Evolutionary conservation across 2,329 filamentous ascomycete genomes (phyloP).

Genomic region (Elsinoe perseae): DNA sequence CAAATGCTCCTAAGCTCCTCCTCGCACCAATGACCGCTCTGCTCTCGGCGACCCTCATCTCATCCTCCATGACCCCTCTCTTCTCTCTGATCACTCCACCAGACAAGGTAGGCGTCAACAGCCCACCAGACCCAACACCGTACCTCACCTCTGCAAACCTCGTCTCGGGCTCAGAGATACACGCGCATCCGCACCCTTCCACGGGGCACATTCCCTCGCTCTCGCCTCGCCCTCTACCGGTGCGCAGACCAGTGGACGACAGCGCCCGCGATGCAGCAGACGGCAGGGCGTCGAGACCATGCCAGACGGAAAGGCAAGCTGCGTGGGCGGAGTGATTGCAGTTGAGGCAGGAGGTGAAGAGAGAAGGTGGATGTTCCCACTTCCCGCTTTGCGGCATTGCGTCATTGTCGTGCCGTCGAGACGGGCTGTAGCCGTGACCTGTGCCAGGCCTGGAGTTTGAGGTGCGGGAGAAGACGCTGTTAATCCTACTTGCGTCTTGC

Average conservation of each 20-base stretch:
- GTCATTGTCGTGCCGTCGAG: not conserved
- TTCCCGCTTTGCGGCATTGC: not conserved
- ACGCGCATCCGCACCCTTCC: conserved; percentile 9
- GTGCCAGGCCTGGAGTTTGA: not conserved
- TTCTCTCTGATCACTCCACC: conserved; percentile 33
- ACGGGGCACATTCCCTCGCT: conserved; percentile 15
- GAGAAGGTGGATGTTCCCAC: conserved; percentile 25
- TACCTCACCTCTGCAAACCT: conserved; percentile 32
- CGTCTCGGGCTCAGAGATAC: conserved; percentile 26
- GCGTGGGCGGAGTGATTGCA: conserved; percentile 56
- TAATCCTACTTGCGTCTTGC: conserved; percentile 3
- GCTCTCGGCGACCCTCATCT: conserved; percentile 37
- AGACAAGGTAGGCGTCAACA: conserved; percentile 6
- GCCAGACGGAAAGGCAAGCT: conserved; percentile 51
- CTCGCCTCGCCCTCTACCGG: conserved; percentile 24
- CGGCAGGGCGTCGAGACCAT: conserved; percentile 33
- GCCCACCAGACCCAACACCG: conserved; percentile 31
- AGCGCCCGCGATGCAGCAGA: conserved; percentile 9
- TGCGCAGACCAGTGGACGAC: not conserved
- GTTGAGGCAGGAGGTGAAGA: conserved; percentile 52
- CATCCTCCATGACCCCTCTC: conserved; percentile 33
- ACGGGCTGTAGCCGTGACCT: not conserved
- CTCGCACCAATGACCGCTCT: conserved; percentile 36
- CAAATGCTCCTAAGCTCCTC: conserved; percentile 24
- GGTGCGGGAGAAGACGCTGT: conserved; percentile 1